These are phyloP conservation scores for Thymus quinquecostatus DNA, from an alignment of 257 asterid genomes.

Conservation along the genomic window DNA sequence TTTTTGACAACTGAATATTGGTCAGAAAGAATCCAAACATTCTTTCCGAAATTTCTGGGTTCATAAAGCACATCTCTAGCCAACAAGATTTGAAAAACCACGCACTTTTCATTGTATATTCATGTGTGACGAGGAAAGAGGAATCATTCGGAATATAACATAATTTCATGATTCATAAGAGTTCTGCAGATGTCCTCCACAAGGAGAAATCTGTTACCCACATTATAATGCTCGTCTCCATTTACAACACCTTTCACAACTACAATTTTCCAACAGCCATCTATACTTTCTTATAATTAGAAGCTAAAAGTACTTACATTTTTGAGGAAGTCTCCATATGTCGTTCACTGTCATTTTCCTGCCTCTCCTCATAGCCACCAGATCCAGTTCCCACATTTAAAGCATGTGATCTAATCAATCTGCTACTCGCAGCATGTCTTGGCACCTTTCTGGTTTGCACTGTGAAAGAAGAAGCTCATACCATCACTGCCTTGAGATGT, in stretches of 20 bases:
- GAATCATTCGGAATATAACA: neutral
- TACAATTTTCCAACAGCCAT: neutral
- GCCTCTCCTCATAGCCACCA: constrained; percentile 39
- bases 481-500: neutral
- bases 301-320: constrained; percentile 26
- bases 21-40: neutral
- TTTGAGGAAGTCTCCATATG: constrained; percentile 32
- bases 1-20: neutral
- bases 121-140: neutral
- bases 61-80: neutral
- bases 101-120: neutral
- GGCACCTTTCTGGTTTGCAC: constrained; percentile 25
- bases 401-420: constrained; percentile 31
- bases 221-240: neutral
- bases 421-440: constrained; percentile 9
- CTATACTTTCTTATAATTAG: constrained; percentile 14
- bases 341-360: constrained; percentile 28
- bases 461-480: constrained; percentile 19
- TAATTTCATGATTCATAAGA: neutral
- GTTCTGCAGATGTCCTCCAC: neutral
- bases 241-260: neutral
- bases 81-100: neutral
- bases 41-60: neutral
- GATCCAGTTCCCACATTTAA: constrained; percentile 41
- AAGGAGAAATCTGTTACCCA: neutral